Base-by-base conservation (phyloP, 495 filamentous ascomycete genomes). In the Immersiella caudata region DNA sequence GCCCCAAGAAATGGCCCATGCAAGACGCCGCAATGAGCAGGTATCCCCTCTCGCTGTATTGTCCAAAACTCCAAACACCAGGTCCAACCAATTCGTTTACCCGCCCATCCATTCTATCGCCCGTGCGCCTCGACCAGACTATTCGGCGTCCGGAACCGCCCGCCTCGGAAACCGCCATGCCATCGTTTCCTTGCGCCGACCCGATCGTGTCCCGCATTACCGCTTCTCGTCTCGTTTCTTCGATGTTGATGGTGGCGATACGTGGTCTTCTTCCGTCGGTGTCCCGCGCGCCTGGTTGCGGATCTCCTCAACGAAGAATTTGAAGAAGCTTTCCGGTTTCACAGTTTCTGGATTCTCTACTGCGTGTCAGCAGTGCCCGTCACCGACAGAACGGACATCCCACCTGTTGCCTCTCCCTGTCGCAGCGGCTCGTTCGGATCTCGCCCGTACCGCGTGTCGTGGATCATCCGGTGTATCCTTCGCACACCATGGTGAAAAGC, bases 331-430 rank as follows among this genome's bases (percentile, higher is more conserved):
- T 6, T 59, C 26, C 1, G 36, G 24, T 18, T 64, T 29, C n/a
- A n/a, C 36, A 49, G 64, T 65, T 5, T 51, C 18, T 2, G 69
- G 68, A 14, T 70, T 51, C 46, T 69, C 68, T 65, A 67, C 16
- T n/a, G 33, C 18, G n/a, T 11, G 27, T n/a, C 14, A 25, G 24
- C 25, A 49, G 57, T 8, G 29, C 8, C 64, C 49, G 22, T 54
- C 40, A 27, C 46, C 9, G n/a, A 21, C 11, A 21, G n/a, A 5
- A 16, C 12, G 26, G 24, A 49, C 22, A 16, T 25, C 59, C 22
- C 65, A 78, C 76, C 75, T 33, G 80, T 80, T 22, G 81, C 81
- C 54, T 83, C 81, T 24, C 81, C 81, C 18, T 70, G 76, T 14
- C 75, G 69, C 11, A 83, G 50, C 27, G 81, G 80, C 29, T 82